Base-by-base conservation (phyloP, 305 asterid genomes). In the Ajuga reptans region DNA sequence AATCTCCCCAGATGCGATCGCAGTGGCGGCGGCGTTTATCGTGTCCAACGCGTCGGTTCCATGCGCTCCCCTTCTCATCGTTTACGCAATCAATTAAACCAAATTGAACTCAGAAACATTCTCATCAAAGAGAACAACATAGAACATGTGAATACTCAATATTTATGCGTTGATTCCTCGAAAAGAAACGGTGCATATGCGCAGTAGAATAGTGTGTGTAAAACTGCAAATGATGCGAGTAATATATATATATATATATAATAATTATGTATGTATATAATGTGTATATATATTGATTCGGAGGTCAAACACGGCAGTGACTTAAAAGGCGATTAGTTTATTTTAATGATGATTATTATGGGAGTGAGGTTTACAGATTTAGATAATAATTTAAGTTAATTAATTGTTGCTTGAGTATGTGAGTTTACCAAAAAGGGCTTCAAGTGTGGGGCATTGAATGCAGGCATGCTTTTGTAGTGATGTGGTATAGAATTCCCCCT, bases 1-100 rank as follows among this genome's bases (percentile, higher is more conserved):
- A 75, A 75, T 72, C 80, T 86, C 90, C n/a, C 78, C 86, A 14
- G 89, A 85, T 24, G 95, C 96, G 85, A 92, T 86, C 79, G 88
- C 95, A 41, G 88, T 75, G 36, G 98, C 98, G 71, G 96, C 98
- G 47, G 98, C 98, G 89, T 76, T 86, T 56, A 92, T 81, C 24
- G 96, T 87, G 69, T 89, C 96, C 72, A 81, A 31, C 68, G 91
- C 80, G 80, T 70, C 82, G 37, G 58, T 21, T 70, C 79, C 84
- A 64, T 64, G 77, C 63, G 46, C 76, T 39, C 79, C 80, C 74
- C 88, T 63, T 64, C 82, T 79, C 85, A 83, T 83, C 74, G 64
- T 76, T 68, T 29, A 53, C 39, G 66, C 64, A 56, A 70, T 76
- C 80, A 54, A 75, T 63, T 58, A 49, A 50, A 27, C 50, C 62